phyloP scores from a whole-genome alignment of 2,329 filamentous ascomycete species.

The Colletotrichum sublineola region DNA sequence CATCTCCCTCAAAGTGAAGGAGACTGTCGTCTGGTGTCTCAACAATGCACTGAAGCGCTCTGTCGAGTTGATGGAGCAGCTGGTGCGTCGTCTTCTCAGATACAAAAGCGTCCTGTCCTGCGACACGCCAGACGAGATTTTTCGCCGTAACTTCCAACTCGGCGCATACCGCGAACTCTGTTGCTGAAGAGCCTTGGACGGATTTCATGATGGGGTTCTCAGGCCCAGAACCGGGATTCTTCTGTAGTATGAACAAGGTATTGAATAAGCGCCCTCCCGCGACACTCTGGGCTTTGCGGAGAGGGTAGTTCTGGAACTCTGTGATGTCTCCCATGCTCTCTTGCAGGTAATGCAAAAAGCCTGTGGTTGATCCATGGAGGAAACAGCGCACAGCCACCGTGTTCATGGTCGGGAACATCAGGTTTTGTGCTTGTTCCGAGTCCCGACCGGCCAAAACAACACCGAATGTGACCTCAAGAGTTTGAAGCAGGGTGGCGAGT shows the following conservation, averaged over 20 bases:
- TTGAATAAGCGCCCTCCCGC: slow-evolving; percentile 61
- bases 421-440: slow-evolving; percentile 72
- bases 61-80: slow-evolving; percentile 72
- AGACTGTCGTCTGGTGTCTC: slow-evolving; percentile 61
- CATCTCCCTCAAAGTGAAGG: slow-evolving; percentile 64
- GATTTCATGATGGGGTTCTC: slow-evolving; percentile 68
- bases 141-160: slow-evolving; percentile 78
- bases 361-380: slow-evolving; percentile 74
- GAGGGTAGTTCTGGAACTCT: slow-evolving; percentile 82
- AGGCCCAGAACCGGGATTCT: slow-evolving; percentile 38
- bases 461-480: slow-evolving; percentile 84
- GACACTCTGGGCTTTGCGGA: slow-evolving; percentile 74
- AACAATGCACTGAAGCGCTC: slow-evolving; percentile 69
- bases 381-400: slow-evolving; percentile 82
- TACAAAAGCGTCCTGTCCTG: slow-evolving; percentile 72
- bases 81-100: slow-evolving; percentile 58
- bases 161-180: slow-evolving; percentile 86
- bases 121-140: slow-evolving; percentile 76
- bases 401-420: slow-evolving; percentile 94
- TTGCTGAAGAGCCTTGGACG: slow-evolving; percentile 72
- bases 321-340: slow-evolving; percentile 74
- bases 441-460: slow-evolving; percentile 89
- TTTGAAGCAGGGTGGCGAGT: slow-evolving; percentile 72
- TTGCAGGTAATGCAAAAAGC: slow-evolving; percentile 81
- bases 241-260: slow-evolving; percentile 69